Percentiles rank a stretch among this genome's conserved stretches.
These are phyloP conservation scores for Ustilago trichophora DNA, from an alignment of 1,284 basidiomycete genomes.

Conservation along the genomic window DNA sequence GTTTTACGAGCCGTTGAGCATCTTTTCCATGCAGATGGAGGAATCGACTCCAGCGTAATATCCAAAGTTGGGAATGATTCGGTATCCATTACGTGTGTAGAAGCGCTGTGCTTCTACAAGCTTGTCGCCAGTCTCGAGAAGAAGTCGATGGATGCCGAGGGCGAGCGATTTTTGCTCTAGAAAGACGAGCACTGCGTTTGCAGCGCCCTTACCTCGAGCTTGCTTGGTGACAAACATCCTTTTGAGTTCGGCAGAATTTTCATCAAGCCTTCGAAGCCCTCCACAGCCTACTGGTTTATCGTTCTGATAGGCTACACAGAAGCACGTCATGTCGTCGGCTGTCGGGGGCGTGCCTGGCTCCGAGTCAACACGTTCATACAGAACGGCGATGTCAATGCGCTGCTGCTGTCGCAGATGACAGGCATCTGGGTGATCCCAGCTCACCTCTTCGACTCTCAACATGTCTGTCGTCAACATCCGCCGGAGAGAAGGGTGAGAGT, in stretches of 20 bases:
- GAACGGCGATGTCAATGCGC: slow-evolving; percentile 21
- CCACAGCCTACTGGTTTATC: slow-evolving; percentile 21
- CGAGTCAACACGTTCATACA: slow-evolving; percentile 20
- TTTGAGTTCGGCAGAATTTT: slow-evolving; percentile 29
- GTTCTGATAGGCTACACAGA: slow-evolving; percentile 33
- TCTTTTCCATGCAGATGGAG: slow-evolving; percentile 40
- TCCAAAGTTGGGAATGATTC: slow-evolving; percentile 32
- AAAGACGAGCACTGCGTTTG: slow-evolving; percentile 21
- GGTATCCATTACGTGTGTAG: slow-evolving; percentile 28
- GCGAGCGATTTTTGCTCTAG: slow-evolving; percentile 18
- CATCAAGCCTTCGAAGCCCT: slow-evolving; percentile 21
- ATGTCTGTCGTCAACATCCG: too few relatives aligned
- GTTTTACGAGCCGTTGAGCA: not conserved
- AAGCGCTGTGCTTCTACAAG: slow-evolving; percentile 30
- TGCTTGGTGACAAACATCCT: slow-evolving; percentile 32
- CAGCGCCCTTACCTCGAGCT: slow-evolving; percentile 26
- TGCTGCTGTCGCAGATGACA: slow-evolving; percentile 22
- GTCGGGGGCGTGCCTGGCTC: slow-evolving; percentile 27
- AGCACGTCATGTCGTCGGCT: slow-evolving; percentile 19
- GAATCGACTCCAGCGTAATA: slow-evolving; percentile 28
- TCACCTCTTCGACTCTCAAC: slow-evolving; percentile 10
- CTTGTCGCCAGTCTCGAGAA: slow-evolving; percentile 34
- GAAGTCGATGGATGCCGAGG: slow-evolving; percentile 12
- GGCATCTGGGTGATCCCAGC: slow-evolving; percentile 29
- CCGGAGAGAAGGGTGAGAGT: too few relatives aligned